Evolutionary conservation across 2,329 filamentous ascomycete genomes (phyloP).

Genomic region (Botrytis fabae): DNA sequence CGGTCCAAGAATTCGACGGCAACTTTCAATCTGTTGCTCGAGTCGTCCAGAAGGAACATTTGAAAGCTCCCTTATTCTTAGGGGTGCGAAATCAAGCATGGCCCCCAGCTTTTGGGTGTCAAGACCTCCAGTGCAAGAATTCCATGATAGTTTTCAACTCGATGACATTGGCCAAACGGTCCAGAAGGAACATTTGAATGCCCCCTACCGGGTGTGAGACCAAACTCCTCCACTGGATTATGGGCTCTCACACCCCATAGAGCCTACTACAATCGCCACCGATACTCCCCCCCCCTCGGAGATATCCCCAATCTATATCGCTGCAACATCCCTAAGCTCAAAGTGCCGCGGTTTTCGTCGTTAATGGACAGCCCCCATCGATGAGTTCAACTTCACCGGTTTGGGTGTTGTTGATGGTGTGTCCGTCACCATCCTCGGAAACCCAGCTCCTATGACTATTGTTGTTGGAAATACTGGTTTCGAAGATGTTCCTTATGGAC

Average conservation of each 20-base stretch:
- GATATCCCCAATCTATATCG: not conserved
- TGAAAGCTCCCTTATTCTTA: not conserved
- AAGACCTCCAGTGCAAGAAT: not conserved
- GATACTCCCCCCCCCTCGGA: not conserved
- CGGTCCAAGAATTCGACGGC: not conserved
- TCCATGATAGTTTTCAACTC: not conserved
- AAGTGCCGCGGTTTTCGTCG: not conserved
- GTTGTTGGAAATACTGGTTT: not conserved
- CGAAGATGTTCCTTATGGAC: not conserved
- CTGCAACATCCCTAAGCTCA: not conserved
- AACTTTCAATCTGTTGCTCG: not conserved
- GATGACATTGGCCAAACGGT: not conserved
- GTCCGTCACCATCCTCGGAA: not conserved
- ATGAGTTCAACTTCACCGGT: not conserved
- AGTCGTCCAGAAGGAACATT: not conserved
- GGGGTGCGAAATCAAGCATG: not conserved
- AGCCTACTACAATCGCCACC: not conserved
- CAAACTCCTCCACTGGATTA: not conserved
- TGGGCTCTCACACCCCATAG: not conserved
- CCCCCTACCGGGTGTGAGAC: not conserved
- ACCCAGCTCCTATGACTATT: not conserved
- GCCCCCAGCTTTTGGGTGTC: not conserved
- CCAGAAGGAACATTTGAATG: not conserved
- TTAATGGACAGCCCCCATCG: not conserved
- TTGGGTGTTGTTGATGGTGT: not conserved